Percentiles rank a stretch among this genome's conserved stretches.
Conservation (phyloP, 345 rosid species). For the Theobroma cacao region DNA sequence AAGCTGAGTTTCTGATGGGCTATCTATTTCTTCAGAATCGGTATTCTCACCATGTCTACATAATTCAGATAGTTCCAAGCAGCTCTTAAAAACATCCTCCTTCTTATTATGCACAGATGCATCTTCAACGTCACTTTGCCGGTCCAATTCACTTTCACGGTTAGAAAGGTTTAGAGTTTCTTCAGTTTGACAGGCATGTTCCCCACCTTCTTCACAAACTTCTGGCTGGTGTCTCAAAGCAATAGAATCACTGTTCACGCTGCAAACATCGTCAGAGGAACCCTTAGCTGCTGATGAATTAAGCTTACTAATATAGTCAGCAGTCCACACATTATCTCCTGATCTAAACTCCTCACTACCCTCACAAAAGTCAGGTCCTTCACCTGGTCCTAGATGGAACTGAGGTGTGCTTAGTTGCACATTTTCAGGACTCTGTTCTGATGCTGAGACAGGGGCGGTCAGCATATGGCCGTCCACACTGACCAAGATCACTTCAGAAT, state of each 20-base stretch:
- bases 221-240: conserved; percentile 25
- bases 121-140: conserved; percentile 24
- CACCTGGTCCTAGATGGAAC: conserved; percentile 80
- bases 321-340: conserved; percentile 50
- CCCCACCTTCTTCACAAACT: conserved; percentile 35
- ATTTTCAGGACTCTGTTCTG: conserved; percentile 57
- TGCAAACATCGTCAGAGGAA: conserved; percentile 22
- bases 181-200: conserved; percentile 31
- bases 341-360: conserved; percentile 55
- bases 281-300: conserved; percentile 35
- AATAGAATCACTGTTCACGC: conserved; percentile 17
- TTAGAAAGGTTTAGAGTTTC: conserved; percentile 22
- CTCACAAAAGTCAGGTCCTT: conserved; percentile 62
- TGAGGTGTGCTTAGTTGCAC: conserved; percentile 62
- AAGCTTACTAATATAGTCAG: conserved; percentile 43
- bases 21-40: conserved; percentile 24
- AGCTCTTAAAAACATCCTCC: conserved; percentile 48
- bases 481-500: conserved; percentile 77
- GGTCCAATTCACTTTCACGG: conserved; percentile 25
- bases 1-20: conserved; percentile 28
- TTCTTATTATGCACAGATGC: conserved; percentile 26
- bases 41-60: conserved; percentile 29
- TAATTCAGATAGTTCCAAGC: conserved; percentile 44
- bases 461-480: conserved; percentile 83
- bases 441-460: conserved; percentile 71